These are phyloP conservation scores for Hyphodiscus sp. DNA, from an alignment of 2,329 filamentous ascomycete genomes.

Conservation along the genomic window DNA sequence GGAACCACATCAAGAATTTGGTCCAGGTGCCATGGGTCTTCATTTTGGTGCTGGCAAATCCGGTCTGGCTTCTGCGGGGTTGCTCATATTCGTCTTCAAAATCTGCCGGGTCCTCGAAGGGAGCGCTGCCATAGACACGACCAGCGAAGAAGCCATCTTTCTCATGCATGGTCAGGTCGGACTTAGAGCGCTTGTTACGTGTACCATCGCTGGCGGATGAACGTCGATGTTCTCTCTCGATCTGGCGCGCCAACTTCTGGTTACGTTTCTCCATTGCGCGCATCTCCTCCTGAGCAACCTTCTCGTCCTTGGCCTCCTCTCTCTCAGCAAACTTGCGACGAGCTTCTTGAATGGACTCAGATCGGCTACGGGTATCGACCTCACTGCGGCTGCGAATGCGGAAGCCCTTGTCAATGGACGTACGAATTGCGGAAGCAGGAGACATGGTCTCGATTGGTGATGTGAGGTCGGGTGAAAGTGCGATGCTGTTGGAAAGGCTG, in stretches of 20 bases:
- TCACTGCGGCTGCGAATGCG: constrained; percentile 56
- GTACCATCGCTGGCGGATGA: constrained; percentile 33
- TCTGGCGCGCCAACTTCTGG: constrained; percentile 46
- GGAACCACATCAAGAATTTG: constrained; percentile 56
- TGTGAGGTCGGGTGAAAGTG: constrained; percentile 16
- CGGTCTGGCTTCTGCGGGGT: constrained; percentile 5
- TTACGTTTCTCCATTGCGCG: constrained; percentile 53
- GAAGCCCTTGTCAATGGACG: constrained; percentile 52
- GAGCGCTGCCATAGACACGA: constrained; percentile 15
- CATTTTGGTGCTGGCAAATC: constrained; percentile 36
- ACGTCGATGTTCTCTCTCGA: constrained; percentile 35
- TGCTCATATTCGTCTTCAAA: constrained; percentile 4
- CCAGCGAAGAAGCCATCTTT: constrained; percentile 21
- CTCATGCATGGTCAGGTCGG: constrained; percentile 26
- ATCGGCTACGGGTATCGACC: constrained; percentile 46
- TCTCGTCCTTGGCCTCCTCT: constrained; percentile 55
- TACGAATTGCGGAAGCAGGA: constrained; percentile 48
- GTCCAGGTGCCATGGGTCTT: constrained; percentile 58
- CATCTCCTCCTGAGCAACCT: constrained; percentile 52
- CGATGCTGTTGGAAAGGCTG: constrained; percentile 18
- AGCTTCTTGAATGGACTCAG: constrained; percentile 53
- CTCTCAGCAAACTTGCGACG: constrained; percentile 58
- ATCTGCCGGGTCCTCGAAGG: not conserved
- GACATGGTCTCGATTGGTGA: constrained; percentile 25
- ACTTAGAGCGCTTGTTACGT: constrained; percentile 35